Evolutionary conservation across 345 rosid genomes (phyloP).

Genomic region (Eucalyptus brandiana): DNA sequence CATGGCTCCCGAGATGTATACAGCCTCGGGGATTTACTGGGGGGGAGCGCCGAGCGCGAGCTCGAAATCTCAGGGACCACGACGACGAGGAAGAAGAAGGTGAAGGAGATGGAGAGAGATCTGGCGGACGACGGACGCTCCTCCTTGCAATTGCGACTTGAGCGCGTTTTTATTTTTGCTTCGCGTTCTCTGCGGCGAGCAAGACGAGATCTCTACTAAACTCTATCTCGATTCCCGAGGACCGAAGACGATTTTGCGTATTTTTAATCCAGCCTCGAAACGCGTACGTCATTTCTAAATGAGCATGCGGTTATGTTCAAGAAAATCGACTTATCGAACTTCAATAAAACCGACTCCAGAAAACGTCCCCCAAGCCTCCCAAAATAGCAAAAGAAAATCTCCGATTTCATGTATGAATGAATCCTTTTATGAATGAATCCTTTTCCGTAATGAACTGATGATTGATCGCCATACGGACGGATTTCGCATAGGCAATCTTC

Average conservation of each 20-base stretch:
- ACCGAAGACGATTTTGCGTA: neutral
- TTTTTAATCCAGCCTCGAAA: neutral
- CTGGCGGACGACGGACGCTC: neutral
- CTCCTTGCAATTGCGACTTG: neutral
- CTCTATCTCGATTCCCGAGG: neutral
- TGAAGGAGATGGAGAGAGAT: neutral
- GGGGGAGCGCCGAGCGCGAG: neutral
- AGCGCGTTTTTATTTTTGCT: neutral
- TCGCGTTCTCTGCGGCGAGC: neutral
- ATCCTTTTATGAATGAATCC: no score
- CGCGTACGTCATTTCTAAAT: neutral
- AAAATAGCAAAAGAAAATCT: neutral
- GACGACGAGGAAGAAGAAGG: neutral
- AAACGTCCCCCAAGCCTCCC: neutral
- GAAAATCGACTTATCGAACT: neutral
- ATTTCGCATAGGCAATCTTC: no score
- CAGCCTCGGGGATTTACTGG: neutral
- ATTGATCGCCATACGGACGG: no score
- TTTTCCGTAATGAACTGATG: no score
- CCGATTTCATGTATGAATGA: neutral
- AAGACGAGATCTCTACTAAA: neutral
- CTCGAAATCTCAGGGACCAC: neutral
- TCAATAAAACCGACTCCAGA: neutral
- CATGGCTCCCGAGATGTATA: conserved; percentile 20
- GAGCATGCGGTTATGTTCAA: neutral